Conservation (phyloP, 257 asterid genomes). For the Paraleonurus japonicus region DNA sequence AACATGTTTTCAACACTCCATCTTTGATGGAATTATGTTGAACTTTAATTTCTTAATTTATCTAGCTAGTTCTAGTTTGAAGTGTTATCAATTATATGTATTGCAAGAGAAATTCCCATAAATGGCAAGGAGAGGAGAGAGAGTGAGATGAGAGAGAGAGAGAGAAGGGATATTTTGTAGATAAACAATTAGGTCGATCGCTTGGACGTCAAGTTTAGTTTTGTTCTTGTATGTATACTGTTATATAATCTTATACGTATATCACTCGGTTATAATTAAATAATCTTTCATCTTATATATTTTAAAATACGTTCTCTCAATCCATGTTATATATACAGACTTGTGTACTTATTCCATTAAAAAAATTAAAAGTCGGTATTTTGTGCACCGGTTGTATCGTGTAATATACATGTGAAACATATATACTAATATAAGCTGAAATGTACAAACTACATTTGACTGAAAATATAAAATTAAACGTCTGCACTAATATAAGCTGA, state of each 20-base stretch:
- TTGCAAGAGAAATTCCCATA: background rate
- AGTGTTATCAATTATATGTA: background rate
- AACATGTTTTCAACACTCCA: background rate
- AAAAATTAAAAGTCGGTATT: too few relatives aligned
- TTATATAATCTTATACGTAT: background rate
- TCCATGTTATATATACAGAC: too few relatives aligned
- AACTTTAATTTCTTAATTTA: background rate
- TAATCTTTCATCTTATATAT: background rate
- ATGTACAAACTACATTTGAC: too few relatives aligned
- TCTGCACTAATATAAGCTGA: too few relatives aligned
- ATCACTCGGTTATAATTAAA: background rate
- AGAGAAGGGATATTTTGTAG: constrained; percentile 28
- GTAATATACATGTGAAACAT: too few relatives aligned
- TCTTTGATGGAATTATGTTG: constrained; percentile 1
- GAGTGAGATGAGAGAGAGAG: background rate
- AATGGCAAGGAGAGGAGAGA: background rate
- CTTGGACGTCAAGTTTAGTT: constrained; percentile 81
- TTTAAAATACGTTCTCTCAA: too few relatives aligned
- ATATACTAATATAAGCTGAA: too few relatives aligned
- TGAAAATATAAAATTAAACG: too few relatives aligned
- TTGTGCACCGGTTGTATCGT: too few relatives aligned
- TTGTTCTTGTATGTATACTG: constrained; percentile 31
- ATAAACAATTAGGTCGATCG: constrained; percentile 43
- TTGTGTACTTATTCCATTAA: background rate
- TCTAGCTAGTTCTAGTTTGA: background rate